Evolutionary conservation across 441 rosid genomes (phyloP).

Genomic region (Euphorbia celastroides): DNA sequence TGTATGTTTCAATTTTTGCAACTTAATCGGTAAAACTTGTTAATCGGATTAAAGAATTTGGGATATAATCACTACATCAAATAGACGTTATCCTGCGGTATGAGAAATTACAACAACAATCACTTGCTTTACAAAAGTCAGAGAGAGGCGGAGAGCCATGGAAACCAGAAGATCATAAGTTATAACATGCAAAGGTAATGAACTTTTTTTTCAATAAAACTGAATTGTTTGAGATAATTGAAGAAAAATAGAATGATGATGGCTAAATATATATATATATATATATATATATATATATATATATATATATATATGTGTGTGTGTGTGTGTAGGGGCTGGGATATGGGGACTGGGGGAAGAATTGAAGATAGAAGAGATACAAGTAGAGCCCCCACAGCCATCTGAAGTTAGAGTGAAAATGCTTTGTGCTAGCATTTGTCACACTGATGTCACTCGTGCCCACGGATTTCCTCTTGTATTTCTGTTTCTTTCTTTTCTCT

Average conservation of each 20-base stretch:
- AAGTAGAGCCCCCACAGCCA: slow-evolving; percentile 44
- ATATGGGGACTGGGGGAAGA: slow-evolving; percentile 35
- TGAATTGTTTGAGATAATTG: neutral
- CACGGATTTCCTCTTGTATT: slow-evolving; percentile 11
- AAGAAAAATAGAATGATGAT: no score
- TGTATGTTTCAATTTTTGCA: no score
- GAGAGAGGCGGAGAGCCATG: no score
- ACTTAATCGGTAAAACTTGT: no score
- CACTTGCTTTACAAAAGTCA: no score
- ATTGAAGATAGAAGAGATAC: slow-evolving; percentile 42
- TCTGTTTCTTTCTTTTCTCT: neutral
- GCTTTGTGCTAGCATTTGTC: slow-evolving; percentile 46
- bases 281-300: no score
- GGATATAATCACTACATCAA: no score
- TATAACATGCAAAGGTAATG: slow-evolving; percentile 28
- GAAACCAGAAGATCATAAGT: slow-evolving; percentile 15
- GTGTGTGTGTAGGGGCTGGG: slow-evolving; percentile 25
- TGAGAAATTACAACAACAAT: no score
- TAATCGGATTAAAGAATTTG: no score
- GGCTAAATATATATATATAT: no score
- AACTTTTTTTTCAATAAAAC: neutral
- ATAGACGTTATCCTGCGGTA: no score
- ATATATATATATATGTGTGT: no score
- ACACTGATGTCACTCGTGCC: slow-evolving; percentile 24
- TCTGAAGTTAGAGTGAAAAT: slow-evolving; percentile 39